These are phyloP conservation scores for Lathyrus tuberosus DNA, from an alignment of 306 rosid genomes.

Conservation along the genomic window DNA sequence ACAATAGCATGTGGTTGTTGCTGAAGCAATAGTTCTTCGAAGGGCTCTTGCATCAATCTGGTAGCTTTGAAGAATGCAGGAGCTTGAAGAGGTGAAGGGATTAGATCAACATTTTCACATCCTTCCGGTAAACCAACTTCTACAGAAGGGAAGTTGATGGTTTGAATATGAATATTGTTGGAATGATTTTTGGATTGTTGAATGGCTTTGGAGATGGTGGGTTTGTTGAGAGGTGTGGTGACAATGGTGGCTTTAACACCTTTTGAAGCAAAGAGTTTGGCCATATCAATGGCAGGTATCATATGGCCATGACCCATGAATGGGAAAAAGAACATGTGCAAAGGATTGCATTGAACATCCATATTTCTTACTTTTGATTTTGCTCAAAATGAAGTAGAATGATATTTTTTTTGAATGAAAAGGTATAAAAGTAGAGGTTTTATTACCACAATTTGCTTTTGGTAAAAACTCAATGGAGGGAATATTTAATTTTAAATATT, in stretches of 20 bases:
- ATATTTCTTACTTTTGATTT: slow-evolving; percentile 3
- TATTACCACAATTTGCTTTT: neutral
- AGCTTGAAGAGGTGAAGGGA: slow-evolving; percentile 7
- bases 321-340: slow-evolving; percentile 54
- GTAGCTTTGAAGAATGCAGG: slow-evolving; percentile 8
- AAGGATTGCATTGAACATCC: neutral
- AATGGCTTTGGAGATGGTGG: slow-evolving; percentile 37
- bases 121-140: slow-evolving; percentile 46
- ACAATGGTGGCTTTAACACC: slow-evolving; percentile 46
- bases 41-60: slow-evolving; percentile 30
- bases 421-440: neutral
- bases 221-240: slow-evolving; percentile 51
- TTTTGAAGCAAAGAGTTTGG: slow-evolving; percentile 46
- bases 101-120: slow-evolving; percentile 29
- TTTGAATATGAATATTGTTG: slow-evolving; percentile 12
- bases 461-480: too few species aligned
- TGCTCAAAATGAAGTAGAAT: neutral
- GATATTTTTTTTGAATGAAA: neutral
- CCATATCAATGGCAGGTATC: slow-evolving; percentile 40
- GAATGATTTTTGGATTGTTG: neutral
- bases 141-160: slow-evolving; percentile 33
- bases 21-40: slow-evolving; percentile 33
- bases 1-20: slow-evolving; percentile 34
- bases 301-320: slow-evolving; percentile 48
- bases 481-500: too few species aligned